These are phyloP conservation scores for Angomonas deanei DNA, from an alignment of 208 protist genomes.

Conservation along the genomic window DNA sequence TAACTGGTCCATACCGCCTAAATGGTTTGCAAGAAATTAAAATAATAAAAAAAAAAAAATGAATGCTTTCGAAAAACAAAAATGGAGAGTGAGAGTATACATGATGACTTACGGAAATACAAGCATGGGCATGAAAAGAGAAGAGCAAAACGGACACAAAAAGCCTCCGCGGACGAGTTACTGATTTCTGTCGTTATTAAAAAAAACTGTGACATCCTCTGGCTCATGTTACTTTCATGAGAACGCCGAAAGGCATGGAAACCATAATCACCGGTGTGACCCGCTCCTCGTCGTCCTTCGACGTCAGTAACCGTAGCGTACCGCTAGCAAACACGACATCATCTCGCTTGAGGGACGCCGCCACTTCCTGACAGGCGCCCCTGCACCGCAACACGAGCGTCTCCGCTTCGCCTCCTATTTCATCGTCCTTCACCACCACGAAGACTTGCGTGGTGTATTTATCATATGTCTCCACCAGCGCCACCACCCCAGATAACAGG, in stretches of 20 bases:
- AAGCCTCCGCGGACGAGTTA: not conserved
- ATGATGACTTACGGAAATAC: too few species aligned
- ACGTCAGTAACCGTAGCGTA: conserved; percentile 47
- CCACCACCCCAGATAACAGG: conserved; percentile 32
- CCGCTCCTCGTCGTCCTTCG: conserved; percentile 50
- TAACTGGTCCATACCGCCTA: conserved; percentile 27
- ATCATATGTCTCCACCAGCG: conserved; percentile 14
- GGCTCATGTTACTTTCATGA: conserved; percentile 11
- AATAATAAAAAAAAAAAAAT: conserved; percentile 16
- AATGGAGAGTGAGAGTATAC: not conserved
- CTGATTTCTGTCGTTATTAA: not conserved
- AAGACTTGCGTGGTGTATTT: conserved; percentile 35
- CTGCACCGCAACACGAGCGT: conserved; percentile 54
- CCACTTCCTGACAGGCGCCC: conserved; percentile 2
- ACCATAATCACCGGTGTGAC: conserved; percentile 61
- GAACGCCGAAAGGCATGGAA: conserved; percentile 30
- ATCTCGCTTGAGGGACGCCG: conserved; percentile 20
- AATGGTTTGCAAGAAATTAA: conserved; percentile 4
- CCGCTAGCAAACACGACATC: conserved; percentile 57
- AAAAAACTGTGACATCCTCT: not conserved
- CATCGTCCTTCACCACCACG: conserved; percentile 38
- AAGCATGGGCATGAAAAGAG: not conserved
- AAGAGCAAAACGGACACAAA: not conserved
- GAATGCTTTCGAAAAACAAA: not conserved
- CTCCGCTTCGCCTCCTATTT: conserved; percentile 24